These are phyloP conservation scores for Sclerotinia minor DNA, from an alignment of 2,329 filamentous ascomycete species.

Conservation along the genomic window DNA sequence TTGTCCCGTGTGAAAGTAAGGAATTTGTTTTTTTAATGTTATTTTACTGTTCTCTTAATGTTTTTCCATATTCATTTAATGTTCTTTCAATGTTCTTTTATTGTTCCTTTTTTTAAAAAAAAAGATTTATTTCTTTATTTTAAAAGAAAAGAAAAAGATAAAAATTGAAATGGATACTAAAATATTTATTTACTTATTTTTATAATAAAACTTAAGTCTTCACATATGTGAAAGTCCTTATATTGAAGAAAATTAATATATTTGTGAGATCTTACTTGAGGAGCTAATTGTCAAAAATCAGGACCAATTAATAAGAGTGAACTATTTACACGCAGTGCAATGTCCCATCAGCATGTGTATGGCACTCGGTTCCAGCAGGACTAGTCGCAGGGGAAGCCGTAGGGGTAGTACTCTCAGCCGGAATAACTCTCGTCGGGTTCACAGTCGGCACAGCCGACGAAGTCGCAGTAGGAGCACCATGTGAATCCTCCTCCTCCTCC, in stretches of 20 bases:
- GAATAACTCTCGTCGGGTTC: not conserved
- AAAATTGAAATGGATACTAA: too few relatives aligned
- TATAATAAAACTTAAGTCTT: not conserved
- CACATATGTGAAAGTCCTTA: not conserved
- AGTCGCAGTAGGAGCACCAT: not conserved
- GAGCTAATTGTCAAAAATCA: not conserved
- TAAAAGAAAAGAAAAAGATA: too few relatives aligned
- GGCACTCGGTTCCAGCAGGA: not conserved
- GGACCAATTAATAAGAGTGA: not conserved
- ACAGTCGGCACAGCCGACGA: not conserved
- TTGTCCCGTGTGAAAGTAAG: too few relatives aligned
- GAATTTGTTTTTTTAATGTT: too few relatives aligned
- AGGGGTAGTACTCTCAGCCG: not conserved
- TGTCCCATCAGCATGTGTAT: constrained; percentile 8
- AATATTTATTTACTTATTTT: too few relatives aligned
- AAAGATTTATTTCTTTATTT: too few relatives aligned
- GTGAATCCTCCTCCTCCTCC: not conserved
- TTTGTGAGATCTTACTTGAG: not conserved
- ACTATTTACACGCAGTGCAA: not conserved
- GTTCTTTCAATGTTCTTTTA: too few relatives aligned
- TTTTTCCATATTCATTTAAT: too few relatives aligned
- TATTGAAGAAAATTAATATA: not conserved
- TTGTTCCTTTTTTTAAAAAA: too few relatives aligned
- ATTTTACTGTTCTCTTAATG: too few relatives aligned
- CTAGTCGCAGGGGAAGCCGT: not conserved